Evolutionary conservation across 805 yeast species (phyloP), one percentile per base, ranked within the genome.

Genomic region (Saccharomycopsis sp.): DNA sequence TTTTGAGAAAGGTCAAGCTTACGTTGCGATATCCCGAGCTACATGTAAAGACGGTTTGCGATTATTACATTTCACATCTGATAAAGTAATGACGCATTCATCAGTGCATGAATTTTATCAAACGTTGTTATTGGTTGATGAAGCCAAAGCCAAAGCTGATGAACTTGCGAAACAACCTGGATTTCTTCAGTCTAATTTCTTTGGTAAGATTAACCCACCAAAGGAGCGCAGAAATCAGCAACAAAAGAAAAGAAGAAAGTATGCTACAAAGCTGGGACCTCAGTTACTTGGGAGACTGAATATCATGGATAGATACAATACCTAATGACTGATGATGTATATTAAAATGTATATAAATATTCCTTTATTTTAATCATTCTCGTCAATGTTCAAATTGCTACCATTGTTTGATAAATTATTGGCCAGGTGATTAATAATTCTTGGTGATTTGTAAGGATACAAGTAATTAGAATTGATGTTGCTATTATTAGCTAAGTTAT

Each of bases 1-100:
- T 1, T 90, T 90, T 62, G 97, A 89, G 58, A 79, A 77, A 43
- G 98, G 98, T 0, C 98, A 93, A 60, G 94, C 95, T 0, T 93
- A 93, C 59, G 98, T 93, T 24, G 98, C 97, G 0, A 65, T 93
- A 26, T 85, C 96, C 9, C 75, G 98, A 61, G 97, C 97, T 1
- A 83, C 81, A 1, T 74, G 83, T 19, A 71, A 95, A 54, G 77
- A 78, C 2, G 96, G 96, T 0, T 67, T 93, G 22, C 96, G 87
- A 55, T 85, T 93, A 2, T 61, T 77, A 43, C 81, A 86, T 54
- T 93, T 93, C 59, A 68, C 77, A 44, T 72, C 71, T 27, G 56
- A 59, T 1, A 79, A 75, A 56, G 85, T 93, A 13, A 68, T 62
- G 56, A 84, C 90, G 0, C 86, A 88, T 62, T 69, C 70, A 1